Percentiles rank a stretch among this genome's conserved stretches.
phyloP scores from a whole-genome alignment of 306 rosid genomes.

The Malus domestica region ASM211411v1 NC_041800.1:3399501-3400000 shows the following conservation, averaged over 20 bases:
- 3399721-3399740: slow-evolving; percentile 9
- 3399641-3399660: not conserved
- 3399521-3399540: too few relatives aligned
- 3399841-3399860: slow-evolving; percentile 22
- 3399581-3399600: not conserved
- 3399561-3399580: not conserved
- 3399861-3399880: slow-evolving; percentile 31
- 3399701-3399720: slow-evolving; percentile 25
- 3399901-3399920: slow-evolving; percentile 21
- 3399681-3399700: slow-evolving; percentile 2
- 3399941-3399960: slow-evolving; percentile 31
- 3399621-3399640: not conserved
- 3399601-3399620: not conserved
- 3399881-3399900: slow-evolving; percentile 31
- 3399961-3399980: slow-evolving; percentile 19
- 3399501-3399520: too few relatives aligned
- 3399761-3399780: slow-evolving; percentile 11
- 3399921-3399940: slow-evolving; percentile 34
- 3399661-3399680: not conserved
- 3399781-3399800: not conserved
- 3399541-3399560: too few relatives aligned
- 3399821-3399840: slow-evolving; percentile 25
- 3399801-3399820: slow-evolving; percentile 12
- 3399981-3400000: slow-evolving; percentile 19
- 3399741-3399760: slow-evolving; percentile 25